Conservation (phyloP, 2,329 filamentous ascomycete species). For the Grosmannia huntii region DNA sequence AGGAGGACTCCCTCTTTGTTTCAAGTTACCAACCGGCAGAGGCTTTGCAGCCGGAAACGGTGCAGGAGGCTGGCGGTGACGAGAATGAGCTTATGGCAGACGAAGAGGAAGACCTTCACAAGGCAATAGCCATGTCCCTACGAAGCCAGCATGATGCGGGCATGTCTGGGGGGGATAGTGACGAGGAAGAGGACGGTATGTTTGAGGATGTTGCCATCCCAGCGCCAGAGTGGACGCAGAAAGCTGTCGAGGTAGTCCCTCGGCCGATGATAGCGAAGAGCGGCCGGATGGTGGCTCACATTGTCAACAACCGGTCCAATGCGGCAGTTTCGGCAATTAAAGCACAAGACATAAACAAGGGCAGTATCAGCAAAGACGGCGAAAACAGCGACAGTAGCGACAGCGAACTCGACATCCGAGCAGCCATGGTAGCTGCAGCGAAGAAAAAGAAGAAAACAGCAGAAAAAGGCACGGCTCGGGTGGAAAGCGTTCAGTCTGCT, state of each 20-base stretch:
- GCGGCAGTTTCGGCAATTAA: conserved; percentile 31
- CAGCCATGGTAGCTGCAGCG: conserved; percentile 56
- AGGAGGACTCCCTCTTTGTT: conserved; percentile 46
- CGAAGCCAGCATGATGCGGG: conserved; percentile 42
- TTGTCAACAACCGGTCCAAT: conserved; percentile 61
- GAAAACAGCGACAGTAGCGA: conserved; percentile 46
- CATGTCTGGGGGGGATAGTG: conserved; percentile 9
- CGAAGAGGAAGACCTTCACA: conserved; percentile 53
- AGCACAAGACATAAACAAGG: not conserved
- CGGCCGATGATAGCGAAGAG: conserved; percentile 38
- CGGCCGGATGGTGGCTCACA: conserved; percentile 54
- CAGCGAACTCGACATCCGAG: conserved; percentile 67
- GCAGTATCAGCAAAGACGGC: too few species aligned
- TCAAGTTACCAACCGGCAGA: conserved; percentile 17
- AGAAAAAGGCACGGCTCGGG: not conserved
- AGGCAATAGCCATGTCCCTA: conserved; percentile 77
- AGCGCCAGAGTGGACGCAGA: conserved; percentile 43
- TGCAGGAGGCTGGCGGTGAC: conserved; percentile 17
- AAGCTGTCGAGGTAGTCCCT: conserved; percentile 30
- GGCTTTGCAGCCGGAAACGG: conserved; percentile 13
- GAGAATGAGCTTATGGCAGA: conserved; percentile 16
- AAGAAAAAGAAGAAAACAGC: conserved; percentile 35
- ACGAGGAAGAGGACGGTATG: conserved; percentile 25
- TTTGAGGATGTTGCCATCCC: conserved; percentile 42
- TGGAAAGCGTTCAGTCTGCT: conserved; percentile 11